Percentiles rank a stretch among this genome's conserved stretches.
These are phyloP conservation scores for Erodium maritimum DNA, from an alignment of 345 rosid genomes.

Conservation along the genomic window DNA sequence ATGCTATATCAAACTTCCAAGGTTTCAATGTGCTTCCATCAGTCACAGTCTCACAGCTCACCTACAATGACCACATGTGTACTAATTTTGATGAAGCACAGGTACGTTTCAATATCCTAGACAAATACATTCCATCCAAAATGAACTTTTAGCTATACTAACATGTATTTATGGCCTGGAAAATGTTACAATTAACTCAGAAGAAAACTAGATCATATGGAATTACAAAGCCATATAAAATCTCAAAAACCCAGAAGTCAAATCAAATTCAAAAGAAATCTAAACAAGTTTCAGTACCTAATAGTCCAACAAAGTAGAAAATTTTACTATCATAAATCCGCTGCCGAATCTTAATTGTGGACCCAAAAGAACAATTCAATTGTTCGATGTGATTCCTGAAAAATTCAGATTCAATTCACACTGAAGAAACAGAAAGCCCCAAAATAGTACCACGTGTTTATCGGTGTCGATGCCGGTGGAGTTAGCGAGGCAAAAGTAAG, in stretches of 20 bases:
- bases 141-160: too few relatives aligned
- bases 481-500: constrained; percentile 65
- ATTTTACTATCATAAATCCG: not conserved
- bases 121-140: too few relatives aligned
- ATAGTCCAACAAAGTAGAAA: not conserved
- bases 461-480: constrained; percentile 49
- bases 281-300: not conserved
- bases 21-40: constrained; percentile 49
- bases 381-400: not conserved
- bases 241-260: not conserved
- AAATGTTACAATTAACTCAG: too few relatives aligned
- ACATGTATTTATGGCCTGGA: too few relatives aligned
- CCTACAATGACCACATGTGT: constrained; percentile 28
- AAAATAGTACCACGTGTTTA: constrained; percentile 33
- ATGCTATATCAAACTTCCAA: constrained; percentile 64
- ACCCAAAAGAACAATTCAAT: not conserved
- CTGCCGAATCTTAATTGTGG: not conserved
- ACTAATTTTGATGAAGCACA: constrained; percentile 4
- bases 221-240: not conserved
- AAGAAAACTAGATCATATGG: too few relatives aligned
- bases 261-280: not conserved
- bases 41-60: constrained; percentile 72
- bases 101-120: not conserved
- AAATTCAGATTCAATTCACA: not conserved
- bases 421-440: not conserved